Conservation (phyloP, 768 basidiomycete species). For the Leccinum disarticulatum region DNA sequence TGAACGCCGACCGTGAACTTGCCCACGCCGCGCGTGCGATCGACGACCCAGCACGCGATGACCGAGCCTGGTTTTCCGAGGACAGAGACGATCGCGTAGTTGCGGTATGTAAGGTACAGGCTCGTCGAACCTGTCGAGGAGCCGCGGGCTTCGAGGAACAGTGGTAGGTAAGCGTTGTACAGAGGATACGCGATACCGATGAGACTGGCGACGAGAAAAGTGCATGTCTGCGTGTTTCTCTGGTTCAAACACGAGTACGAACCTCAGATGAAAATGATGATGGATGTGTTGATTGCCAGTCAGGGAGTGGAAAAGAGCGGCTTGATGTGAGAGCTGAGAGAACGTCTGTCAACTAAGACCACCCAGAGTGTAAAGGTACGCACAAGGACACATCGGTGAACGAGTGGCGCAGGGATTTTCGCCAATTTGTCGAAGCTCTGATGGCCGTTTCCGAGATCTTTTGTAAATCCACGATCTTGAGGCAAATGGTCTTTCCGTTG, state of each 20-base stretch:
- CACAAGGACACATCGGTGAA: conserved; percentile 44
- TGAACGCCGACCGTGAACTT: conserved; percentile 40
- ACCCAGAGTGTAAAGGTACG: conserved; percentile 8
- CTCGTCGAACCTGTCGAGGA: conserved; percentile 22
- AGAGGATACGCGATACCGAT: conserved; percentile 57
- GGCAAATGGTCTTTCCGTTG: conserved; percentile 45
- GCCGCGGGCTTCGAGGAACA: conserved; percentile 42
- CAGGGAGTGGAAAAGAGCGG: conserved; percentile 48
- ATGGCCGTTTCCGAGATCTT: conserved; percentile 25
- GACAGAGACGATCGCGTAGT: conserved; percentile 49
- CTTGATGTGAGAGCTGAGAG: conserved; percentile 44
- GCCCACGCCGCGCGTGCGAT: conserved; percentile 37
- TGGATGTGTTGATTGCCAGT: conserved; percentile 44
- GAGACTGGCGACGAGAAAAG: conserved; percentile 10
- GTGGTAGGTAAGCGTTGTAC: conserved; percentile 51
- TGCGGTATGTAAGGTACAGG: conserved; percentile 41
- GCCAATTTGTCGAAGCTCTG: conserved; percentile 15
- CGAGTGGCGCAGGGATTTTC: conserved; percentile 29
- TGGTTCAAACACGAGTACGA: conserved; percentile 9
- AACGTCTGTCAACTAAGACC: neutral
- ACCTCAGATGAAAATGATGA: conserved; percentile 54
- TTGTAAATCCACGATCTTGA: conserved; percentile 46
- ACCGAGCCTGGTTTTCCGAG: conserved; percentile 49
- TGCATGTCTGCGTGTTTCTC: neutral
- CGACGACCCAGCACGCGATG: conserved; percentile 45